phyloP scores from a whole-genome alignment of 805 yeast genomes.

The Sungouiozyma ichnusensis region DNA sequence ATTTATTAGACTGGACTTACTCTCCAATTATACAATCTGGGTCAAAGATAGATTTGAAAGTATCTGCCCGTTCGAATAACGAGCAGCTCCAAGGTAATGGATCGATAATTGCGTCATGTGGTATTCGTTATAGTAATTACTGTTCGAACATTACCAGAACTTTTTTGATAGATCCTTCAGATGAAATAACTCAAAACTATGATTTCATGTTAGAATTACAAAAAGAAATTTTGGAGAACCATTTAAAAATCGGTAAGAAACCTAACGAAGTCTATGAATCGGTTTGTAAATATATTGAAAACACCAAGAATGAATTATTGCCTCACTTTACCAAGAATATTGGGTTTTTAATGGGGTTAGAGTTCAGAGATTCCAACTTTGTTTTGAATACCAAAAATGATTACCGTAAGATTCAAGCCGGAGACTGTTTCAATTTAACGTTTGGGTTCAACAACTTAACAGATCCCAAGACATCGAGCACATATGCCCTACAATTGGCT shows the following conservation, averaged over 20 bases:
- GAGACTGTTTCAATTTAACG: constrained; percentile 64
- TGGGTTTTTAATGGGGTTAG: constrained; percentile 86
- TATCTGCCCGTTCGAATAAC: constrained; percentile 68
- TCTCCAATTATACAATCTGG: constrained; percentile 88
- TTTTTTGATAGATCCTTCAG: constrained; percentile 79
- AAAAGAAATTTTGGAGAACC: constrained; percentile 41
- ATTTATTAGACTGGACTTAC: constrained; percentile 84
- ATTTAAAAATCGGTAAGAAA: constrained; percentile 56
- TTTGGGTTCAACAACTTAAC: constrained; percentile 64
- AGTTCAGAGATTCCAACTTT: constrained; percentile 71
- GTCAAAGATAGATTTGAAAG: constrained; percentile 70
- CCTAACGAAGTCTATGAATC: constrained; percentile 61
- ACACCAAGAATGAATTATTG: constrained; percentile 56
- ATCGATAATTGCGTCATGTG: constrained; percentile 73
- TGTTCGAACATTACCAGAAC: constrained; percentile 85
- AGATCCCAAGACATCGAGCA: constrained; percentile 41
- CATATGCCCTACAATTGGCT: constrained; percentile 62
- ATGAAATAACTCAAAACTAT: constrained; percentile 67
- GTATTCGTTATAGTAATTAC: constrained; percentile 78
- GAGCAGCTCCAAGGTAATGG: constrained; percentile 59
- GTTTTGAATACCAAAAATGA: constrained; percentile 66
- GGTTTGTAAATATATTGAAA: constrained; percentile 47
- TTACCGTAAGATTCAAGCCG: constrained; percentile 48
- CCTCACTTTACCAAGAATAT: constrained; percentile 60
- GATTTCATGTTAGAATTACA: constrained; percentile 66